Evolutionary conservation across 2,329 filamentous ascomycete genomes (phyloP).

Genomic region (Elsinoe batatas): DNA sequence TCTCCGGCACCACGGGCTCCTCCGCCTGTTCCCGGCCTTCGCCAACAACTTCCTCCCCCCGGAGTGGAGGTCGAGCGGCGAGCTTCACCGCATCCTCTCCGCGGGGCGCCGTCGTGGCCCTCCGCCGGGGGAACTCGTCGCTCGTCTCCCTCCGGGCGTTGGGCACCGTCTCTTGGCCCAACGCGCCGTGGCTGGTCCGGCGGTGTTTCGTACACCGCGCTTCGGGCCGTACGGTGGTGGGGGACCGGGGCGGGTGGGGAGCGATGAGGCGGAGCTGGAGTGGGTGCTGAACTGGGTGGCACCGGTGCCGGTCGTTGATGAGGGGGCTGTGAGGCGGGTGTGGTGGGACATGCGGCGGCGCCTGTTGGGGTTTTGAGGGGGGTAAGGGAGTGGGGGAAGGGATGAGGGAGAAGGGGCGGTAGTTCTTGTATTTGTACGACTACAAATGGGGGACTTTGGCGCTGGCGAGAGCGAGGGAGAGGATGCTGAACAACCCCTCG

Average conservation of each 20-base stretch:
- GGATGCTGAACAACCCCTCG: slow-evolving; percentile 83
- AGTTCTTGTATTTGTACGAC: slow-evolving; percentile 12
- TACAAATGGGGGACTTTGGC: slow-evolving; percentile 60
- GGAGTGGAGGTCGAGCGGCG: neutral
- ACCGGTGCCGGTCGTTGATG: too few species aligned
- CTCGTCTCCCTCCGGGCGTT: neutral
- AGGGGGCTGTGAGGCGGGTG: neutral
- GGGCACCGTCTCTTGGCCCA: slow-evolving; percentile 2
- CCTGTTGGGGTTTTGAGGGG: neutral
- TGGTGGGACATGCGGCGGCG: neutral
- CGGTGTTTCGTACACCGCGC: neutral
- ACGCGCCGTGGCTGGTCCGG: neutral
- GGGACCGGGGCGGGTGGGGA: neutral
- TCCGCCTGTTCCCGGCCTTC: neutral
- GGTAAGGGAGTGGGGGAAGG: neutral
- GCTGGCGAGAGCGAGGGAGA: slow-evolving; percentile 76
- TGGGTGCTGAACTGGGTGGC: too few species aligned
- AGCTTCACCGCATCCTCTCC: neutral
- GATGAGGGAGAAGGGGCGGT: neutral
- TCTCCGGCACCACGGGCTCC: neutral
- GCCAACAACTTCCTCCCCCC: neutral
- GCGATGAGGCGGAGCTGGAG: neutral
- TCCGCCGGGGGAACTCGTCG: neutral
- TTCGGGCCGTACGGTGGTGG: neutral
- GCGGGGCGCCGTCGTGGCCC: neutral